These are phyloP conservation scores for Tolypocladium paradoxum DNA, from an alignment of 2,329 filamentous ascomycete genomes.

Conservation along the genomic window DNA sequence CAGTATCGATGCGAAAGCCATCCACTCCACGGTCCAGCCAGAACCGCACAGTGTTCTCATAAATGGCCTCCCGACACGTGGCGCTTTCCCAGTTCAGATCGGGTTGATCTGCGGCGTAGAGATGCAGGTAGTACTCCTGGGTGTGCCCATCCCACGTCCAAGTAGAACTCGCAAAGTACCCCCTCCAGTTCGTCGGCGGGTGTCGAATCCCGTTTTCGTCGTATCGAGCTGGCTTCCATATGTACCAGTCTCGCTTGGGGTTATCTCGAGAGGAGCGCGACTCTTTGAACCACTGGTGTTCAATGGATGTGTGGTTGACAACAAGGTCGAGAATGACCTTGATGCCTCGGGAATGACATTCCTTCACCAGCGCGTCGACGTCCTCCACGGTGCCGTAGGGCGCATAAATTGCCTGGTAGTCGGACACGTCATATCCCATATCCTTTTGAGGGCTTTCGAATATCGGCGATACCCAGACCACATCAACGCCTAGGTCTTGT, in stretches of 20 bases:
- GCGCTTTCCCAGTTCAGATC: conserved; percentile 70
- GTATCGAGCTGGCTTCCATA: conserved; percentile 50
- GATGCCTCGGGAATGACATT: conserved; percentile 48
- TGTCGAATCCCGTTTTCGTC: conserved; percentile 40
- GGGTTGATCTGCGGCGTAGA: conserved; percentile 61
- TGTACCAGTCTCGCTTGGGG: conserved; percentile 51
- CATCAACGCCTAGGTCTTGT: conserved; percentile 47
- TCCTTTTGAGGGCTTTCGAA: conserved; percentile 39
- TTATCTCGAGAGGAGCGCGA: conserved; percentile 38
- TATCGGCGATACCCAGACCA: conserved; percentile 42
- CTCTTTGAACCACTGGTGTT: conserved; percentile 49
- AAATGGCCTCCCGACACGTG: conserved; percentile 54
- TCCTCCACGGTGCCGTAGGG: conserved; percentile 57
- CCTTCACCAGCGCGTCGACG: conserved; percentile 49
- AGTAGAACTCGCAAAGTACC: conserved; percentile 34
- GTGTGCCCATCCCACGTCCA: conserved; percentile 43
- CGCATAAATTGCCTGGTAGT: conserved; percentile 33
- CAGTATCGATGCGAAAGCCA: conserved; percentile 57
- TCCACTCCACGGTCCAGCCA: conserved; percentile 61
- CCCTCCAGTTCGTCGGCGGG: conserved; percentile 48
- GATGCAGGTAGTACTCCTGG: conserved; percentile 43
- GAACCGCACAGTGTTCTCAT: conserved; percentile 56
- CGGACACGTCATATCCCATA: conserved; percentile 55
- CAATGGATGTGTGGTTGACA: conserved; percentile 54
- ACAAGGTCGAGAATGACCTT: conserved; percentile 63